Percentiles rank a stretch among this genome's conserved stretches.
These are phyloP conservation scores for Scenedesmus sp. DNA, from an alignment of 163 green algal genomes.

Conservation along the genomic window DNA sequence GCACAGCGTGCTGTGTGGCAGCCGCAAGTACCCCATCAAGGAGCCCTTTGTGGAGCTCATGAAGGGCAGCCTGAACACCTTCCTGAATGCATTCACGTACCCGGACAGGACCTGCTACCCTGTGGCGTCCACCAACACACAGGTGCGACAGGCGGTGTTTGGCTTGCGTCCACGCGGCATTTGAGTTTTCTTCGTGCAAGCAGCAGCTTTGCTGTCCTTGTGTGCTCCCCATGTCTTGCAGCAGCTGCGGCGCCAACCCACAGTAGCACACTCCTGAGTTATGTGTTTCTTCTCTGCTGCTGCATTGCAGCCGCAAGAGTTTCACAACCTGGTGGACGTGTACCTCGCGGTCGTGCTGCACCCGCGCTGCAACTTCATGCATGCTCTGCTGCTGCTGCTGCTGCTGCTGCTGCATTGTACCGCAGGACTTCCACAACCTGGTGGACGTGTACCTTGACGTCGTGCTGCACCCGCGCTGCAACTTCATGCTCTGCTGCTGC, in stretches of 20 bases:
- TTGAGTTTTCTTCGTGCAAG: not conserved
- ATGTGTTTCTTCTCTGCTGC: too few species aligned
- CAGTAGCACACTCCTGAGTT: too few species aligned
- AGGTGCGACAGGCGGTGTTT: constrained; percentile 61
- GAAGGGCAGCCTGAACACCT: constrained; percentile 98
- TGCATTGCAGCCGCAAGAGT: not conserved
- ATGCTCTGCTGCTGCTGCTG: not conserved
- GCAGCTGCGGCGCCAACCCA: not conserved
- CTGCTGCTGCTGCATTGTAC: not conserved
- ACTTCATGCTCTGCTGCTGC: not conserved
- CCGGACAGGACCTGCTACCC: constrained; percentile 99
- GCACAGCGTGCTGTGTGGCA: constrained; percentile 55
- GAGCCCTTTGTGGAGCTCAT: constrained; percentile 99
- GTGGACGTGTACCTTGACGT: not conserved
- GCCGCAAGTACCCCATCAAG: constrained; percentile 92
- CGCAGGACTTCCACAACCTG: not conserved
- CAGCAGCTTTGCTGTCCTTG: not conserved
- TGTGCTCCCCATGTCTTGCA: not conserved
- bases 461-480: not conserved
- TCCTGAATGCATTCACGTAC: constrained; percentile 99
- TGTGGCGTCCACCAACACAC: constrained; percentile 94
- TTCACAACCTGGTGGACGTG: not conserved
- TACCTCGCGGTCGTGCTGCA: not conserved
- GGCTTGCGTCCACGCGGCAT: not conserved
- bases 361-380: not conserved